Conservation (phyloP, 2,329 filamentous ascomycete species). For the Pyrenochaeta sp. region DNA sequence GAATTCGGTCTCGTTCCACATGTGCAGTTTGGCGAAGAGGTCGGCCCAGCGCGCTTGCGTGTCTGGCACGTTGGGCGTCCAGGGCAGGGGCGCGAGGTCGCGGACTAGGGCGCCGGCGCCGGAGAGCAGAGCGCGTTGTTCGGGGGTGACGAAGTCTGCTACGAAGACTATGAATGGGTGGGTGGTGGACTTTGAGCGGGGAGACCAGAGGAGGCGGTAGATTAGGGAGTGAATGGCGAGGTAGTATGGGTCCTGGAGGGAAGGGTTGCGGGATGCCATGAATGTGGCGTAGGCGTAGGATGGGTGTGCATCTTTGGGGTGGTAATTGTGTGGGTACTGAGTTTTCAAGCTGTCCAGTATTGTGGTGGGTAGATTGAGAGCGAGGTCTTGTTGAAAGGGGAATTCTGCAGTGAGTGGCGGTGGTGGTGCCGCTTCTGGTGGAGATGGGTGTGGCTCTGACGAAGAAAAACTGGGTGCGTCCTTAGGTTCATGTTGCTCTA, state of each 20-base stretch:
- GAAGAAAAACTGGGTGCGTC: background rate
- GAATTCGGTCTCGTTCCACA: conserved; percentile 45
- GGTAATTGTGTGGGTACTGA: conserved; percentile 33
- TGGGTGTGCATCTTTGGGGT: conserved; percentile 16
- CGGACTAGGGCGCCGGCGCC: conserved; percentile 44
- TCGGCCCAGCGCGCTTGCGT: conserved; percentile 40
- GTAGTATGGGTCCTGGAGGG: conserved; percentile 44
- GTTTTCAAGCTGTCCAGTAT: conserved; percentile 19
- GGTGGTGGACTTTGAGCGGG: conserved; percentile 29
- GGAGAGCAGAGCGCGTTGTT: conserved; percentile 39
- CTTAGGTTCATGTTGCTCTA: background rate
- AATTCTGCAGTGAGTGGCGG: conserved; percentile 25
- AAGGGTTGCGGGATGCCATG: conserved; percentile 40
- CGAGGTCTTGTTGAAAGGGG: conserved; percentile 38
- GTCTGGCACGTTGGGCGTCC: conserved; percentile 32
- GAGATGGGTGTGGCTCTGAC: background rate
- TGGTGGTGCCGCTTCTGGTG: conserved; percentile 1
- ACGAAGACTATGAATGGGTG: conserved; percentile 45
- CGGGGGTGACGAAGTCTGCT: conserved; percentile 37
- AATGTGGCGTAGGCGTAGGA: conserved; percentile 43
- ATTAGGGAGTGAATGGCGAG: conserved; percentile 43
- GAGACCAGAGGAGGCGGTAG: conserved; percentile 43
- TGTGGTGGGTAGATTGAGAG: conserved; percentile 26
- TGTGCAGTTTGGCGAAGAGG: conserved; percentile 46
- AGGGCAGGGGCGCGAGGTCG: conserved; percentile 37